Conservation (phyloP, 2,329 filamentous ascomycete genomes). For the Fusarium udum region DNA sequence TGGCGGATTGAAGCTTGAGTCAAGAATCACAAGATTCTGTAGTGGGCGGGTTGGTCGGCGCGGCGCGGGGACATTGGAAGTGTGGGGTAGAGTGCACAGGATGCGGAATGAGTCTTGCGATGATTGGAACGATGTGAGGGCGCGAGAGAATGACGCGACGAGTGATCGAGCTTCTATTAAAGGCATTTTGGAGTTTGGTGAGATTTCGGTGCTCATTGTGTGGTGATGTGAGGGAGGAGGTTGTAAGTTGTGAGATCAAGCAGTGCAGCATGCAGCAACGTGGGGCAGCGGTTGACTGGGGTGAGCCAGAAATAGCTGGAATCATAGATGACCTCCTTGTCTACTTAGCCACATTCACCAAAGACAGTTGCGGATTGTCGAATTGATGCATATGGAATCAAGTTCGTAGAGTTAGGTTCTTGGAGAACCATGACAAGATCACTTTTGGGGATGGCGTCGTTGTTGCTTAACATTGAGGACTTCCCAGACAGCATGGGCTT, state of each 20-base stretch:
- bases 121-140: conserved; percentile 56
- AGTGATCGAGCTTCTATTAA: conserved; percentile 43
- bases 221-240: background rate
- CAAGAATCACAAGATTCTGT: conserved; percentile 63
- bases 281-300: background rate
- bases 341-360: background rate
- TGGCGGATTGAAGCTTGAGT: conserved; percentile 76
- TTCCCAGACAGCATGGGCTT: background rate
- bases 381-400: background rate
- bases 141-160: conserved; percentile 54
- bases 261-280: background rate
- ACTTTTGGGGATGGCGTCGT: background rate
- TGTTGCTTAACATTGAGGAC: too few relatives aligned
- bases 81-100: conserved; percentile 53
- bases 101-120: conserved; percentile 57
- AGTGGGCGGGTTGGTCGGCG: conserved; percentile 35
- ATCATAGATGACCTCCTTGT: background rate
- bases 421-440: background rate
- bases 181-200: conserved; percentile 23
- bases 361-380: background rate
- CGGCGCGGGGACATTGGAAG: conserved; percentile 14
- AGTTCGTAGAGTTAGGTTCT: background rate
- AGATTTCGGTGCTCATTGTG: conserved; percentile 12
- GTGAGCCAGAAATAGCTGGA: background rate
- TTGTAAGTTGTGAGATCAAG: background rate